Base-by-base conservation (phyloP, 306 rosid genomes). In the Ormosia emarginata region DNA sequence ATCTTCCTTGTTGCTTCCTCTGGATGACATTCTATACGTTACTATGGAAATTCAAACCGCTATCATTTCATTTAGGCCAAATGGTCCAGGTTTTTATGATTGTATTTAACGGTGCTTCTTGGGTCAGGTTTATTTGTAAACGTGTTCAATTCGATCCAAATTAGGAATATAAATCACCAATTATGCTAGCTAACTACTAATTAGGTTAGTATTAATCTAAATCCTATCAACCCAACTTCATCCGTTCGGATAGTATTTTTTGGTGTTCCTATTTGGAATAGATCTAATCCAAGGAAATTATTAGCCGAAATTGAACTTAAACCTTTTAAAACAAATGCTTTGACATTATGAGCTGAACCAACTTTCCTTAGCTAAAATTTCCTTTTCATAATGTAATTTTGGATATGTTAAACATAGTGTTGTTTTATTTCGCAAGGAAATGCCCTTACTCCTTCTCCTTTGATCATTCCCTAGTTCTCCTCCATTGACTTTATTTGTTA, bases 1-100 rank as follows among this genome's bases (percentile, higher is more conserved):
- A 39, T 4, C 75, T 83, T 69, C 77, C 87, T 24, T 10, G 11
- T 63, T 74, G 24, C 71, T 82, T 79, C 86, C 41, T 57, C 0
- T 7, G 62, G 34, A 18, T 34, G 10, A 71, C 77, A 36, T 58
- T 81, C 49, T 11, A 24, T 67, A 62, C 63, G 34, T 12, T 43
- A 5, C 46, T 66, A 40, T 6, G 66, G 7, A 66, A 77, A 46
- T 77, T 77, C 81, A 65, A 66, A 40, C 50, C 59, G 2, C 65
- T 64, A 79, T 50, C 65, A 47, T 73, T 49, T 77, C 71, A 4
- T 30, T 72, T 47, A 9, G 58, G 62, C 72, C 70, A 49, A 77
- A 15, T 57, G 18, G 59, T 81, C 63, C n/a, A 44, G 1, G 12
- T 29, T 47, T 57, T 5, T 5, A 52, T 74, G 4, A 41, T 63